Evolutionary conservation across 306 rosid genomes (phyloP).

Genomic region (Pyrus pyrifolia): DNA sequence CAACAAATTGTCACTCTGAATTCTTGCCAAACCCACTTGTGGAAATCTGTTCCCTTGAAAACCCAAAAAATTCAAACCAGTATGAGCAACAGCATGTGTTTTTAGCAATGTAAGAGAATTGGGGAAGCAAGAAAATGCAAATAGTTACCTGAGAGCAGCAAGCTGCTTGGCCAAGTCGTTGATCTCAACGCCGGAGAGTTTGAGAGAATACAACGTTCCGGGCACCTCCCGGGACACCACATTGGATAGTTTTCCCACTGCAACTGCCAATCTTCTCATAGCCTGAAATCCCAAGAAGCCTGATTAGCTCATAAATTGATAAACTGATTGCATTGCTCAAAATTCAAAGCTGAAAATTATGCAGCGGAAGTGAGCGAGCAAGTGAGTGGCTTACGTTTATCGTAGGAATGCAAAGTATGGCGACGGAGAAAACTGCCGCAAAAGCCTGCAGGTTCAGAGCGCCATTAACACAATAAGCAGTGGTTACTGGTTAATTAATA

Average conservation of each 20-base stretch:
- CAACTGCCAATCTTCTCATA: slow-evolving; percentile 40
- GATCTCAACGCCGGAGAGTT: slow-evolving; percentile 51
- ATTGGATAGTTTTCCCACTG: slow-evolving; percentile 31
- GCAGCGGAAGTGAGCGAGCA: no score
- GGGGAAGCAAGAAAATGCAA: neutral
- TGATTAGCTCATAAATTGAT: neutral
- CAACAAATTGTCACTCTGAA: neutral
- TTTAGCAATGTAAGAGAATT: neutral
- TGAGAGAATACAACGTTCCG: slow-evolving; percentile 43
- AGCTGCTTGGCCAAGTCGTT: slow-evolving; percentile 45
- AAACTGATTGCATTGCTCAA: neutral
- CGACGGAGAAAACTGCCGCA: slow-evolving; percentile 39
- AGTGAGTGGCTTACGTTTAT: slow-evolving; percentile 20
- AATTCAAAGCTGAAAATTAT: neutral
- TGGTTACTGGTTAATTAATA: neutral
- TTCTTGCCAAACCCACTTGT: slow-evolving; percentile 12
- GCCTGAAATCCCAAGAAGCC: slow-evolving; percentile 25
- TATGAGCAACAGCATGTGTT: neutral
- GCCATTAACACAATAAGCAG: neutral
- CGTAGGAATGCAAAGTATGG: slow-evolving; percentile 40
- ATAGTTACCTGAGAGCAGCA: slow-evolving; percentile 27
- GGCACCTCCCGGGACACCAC: slow-evolving; percentile 46
- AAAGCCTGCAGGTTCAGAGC: slow-evolving; percentile 27
- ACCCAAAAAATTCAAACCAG: neutral
- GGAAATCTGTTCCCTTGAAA: slow-evolving; percentile 29